Evolutionary conservation across 306 rosid species (phyloP).

Genomic region (Trichosanthes cucumerina): DNA sequence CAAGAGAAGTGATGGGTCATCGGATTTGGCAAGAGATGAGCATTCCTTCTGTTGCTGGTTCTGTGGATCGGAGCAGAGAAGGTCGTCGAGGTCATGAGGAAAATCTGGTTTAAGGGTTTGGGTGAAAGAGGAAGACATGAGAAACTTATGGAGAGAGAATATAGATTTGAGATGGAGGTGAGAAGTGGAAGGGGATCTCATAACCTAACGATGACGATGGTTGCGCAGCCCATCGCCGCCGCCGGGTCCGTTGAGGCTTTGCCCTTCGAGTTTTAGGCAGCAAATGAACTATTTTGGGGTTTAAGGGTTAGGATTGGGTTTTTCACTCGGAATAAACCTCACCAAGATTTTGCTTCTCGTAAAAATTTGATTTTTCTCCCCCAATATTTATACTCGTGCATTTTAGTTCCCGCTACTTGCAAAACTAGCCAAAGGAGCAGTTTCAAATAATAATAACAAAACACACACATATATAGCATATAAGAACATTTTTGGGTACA

Average conservation of each 20-base stretch:
- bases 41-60: conserved; percentile 1
- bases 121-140: conserved; percentile 34
- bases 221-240: conserved; percentile 34
- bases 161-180: background rate
- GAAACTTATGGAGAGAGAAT: background rate
- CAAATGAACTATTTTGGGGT: background rate
- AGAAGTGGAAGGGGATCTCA: conserved; percentile 34
- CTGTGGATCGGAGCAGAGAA: conserved; percentile 28
- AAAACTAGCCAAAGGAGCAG: no score
- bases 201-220: conserved; percentile 27
- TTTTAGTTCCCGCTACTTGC: no score
- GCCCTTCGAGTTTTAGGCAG: background rate
- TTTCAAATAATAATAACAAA: no score
- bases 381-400: no score
- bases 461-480: no score
- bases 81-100: conserved; percentile 24
- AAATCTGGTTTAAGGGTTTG: conserved; percentile 17
- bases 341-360: no score
- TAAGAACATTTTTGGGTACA: no score
- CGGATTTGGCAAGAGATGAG: background rate
- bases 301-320: background rate
- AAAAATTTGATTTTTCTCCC: no score
- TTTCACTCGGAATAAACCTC: background rate
- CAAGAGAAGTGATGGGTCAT: conserved; percentile 6
- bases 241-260: background rate